phyloP scores from a whole-genome alignment of 495 filamentous ascomycete genomes.

The Symbiotaphrina buchneri region DNA sequence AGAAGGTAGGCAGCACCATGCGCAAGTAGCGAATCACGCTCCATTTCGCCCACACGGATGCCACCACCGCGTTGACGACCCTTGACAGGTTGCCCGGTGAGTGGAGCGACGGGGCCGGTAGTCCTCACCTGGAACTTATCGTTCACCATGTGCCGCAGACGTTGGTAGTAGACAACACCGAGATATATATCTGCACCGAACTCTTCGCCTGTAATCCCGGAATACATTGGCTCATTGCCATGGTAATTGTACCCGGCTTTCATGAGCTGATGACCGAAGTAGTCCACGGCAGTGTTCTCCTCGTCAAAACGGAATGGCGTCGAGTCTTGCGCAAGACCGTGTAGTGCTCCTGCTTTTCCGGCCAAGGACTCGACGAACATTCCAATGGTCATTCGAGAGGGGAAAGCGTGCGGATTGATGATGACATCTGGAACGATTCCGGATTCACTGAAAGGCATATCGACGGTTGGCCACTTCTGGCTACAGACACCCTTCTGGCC shows the following conservation, averaged over 20 bases:
- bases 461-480: conserved; percentile 83
- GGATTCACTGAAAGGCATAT: conserved; percentile 96
- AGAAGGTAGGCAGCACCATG: conserved; percentile 89
- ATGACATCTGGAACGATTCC: conserved; percentile 95
- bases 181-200: conserved; percentile 90
- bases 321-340: conserved; percentile 82
- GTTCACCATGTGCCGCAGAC: conserved; percentile 96
- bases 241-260: conserved; percentile 94
- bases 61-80: conserved; percentile 87
- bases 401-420: conserved; percentile 98
- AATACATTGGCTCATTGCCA: conserved; percentile 96
- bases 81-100: conserved; percentile 94
- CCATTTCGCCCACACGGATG: conserved; percentile 98
- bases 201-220: conserved; percentile 85
- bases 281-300: conserved; percentile 76
- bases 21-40: conserved; percentile 80
- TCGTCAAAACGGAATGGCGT: conserved; percentile 92
- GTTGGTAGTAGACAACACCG: conserved; percentile 93
- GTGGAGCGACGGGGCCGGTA: conserved; percentile 66
- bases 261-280: conserved; percentile 85
- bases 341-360: conserved; percentile 81
- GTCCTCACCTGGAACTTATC: conserved; percentile 98
- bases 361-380: conserved; percentile 98
- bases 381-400: conserved; percentile 99
- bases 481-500: conserved; percentile 94